These are phyloP conservation scores for Rhizoclosmatium globosum DNA, from an alignment of 192 early-diverging fungal genomes.

Conservation along the genomic window DNA sequence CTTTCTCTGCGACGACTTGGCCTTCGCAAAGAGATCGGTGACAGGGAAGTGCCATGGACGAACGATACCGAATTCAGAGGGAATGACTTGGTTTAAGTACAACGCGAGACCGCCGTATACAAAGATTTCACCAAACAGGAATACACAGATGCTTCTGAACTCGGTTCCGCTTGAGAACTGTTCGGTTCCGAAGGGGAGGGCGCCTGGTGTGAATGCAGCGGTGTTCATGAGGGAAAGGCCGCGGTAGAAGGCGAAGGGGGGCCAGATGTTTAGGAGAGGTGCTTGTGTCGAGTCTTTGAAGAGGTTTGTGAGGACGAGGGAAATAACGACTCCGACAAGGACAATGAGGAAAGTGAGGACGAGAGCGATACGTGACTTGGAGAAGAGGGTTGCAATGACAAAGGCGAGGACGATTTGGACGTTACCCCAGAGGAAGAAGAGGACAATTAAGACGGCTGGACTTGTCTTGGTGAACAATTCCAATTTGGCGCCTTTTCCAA, in stretches of 20 bases:
- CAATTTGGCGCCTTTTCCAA: slow-evolving; percentile 64
- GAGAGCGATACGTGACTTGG: slow-evolving; percentile 63
- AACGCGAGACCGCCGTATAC: slow-evolving; percentile 55
- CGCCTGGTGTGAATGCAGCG: slow-evolving; percentile 47
- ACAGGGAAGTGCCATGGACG: slow-evolving; percentile 73
- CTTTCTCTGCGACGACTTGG: slow-evolving; percentile 33
- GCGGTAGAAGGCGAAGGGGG: slow-evolving; percentile 80
- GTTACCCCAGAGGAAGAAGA: slow-evolving; percentile 74
- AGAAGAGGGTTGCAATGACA: slow-evolving; percentile 70
- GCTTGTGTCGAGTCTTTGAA: slow-evolving; percentile 36
- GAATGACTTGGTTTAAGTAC: slow-evolving; percentile 61
- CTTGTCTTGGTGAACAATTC: slow-evolving; percentile 70
- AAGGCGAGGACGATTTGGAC: slow-evolving; percentile 72
- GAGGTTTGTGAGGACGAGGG: slow-evolving; percentile 57
- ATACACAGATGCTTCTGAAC: slow-evolving; percentile 62
- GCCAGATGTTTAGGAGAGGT: slow-evolving; percentile 70
- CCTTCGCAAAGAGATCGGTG: slow-evolving; percentile 43
- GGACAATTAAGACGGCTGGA: slow-evolving; percentile 55
- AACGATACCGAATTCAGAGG: slow-evolving; percentile 71
- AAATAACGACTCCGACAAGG: slow-evolving; percentile 69
- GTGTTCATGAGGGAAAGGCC: slow-evolving; percentile 62
- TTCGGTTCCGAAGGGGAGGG: slow-evolving; percentile 59
- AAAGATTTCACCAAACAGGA: slow-evolving; percentile 57
- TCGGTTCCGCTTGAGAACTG: slow-evolving; percentile 62
- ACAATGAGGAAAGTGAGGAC: slow-evolving; percentile 69